phyloP scores from a whole-genome alignment of 208 protist species.

The Wallacemonas sp. region DNA sequence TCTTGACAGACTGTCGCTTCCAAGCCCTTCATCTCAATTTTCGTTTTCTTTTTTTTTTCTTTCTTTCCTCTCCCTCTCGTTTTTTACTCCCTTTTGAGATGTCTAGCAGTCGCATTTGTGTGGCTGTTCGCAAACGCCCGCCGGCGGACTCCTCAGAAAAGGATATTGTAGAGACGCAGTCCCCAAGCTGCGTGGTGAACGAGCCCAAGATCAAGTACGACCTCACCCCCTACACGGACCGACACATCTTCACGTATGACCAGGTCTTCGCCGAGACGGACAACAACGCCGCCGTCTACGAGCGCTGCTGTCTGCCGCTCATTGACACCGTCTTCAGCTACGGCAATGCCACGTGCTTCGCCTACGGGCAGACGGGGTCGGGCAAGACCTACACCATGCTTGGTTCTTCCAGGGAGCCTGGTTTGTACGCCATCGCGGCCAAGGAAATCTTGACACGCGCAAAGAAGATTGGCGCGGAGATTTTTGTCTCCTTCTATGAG shows the following conservation, averaged over 20 bases:
- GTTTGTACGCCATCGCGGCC: slow-evolving; percentile 95
- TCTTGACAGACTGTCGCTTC: not conserved
- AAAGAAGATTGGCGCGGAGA: slow-evolving; percentile 50
- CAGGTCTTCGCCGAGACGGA: slow-evolving; percentile 91
- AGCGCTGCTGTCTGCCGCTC: slow-evolving; percentile 91
- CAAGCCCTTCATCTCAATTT: not conserved
- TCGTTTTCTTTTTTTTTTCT: slow-evolving; percentile 3
- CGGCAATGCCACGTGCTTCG: slow-evolving; percentile 97
- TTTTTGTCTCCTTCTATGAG: slow-evolving; percentile 95
- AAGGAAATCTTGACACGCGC: slow-evolving; percentile 93
- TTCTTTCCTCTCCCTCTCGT: slow-evolving; percentile 11
- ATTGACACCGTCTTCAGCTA: slow-evolving; percentile 96
- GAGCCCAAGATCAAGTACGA: slow-evolving; percentile 96
- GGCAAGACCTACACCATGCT: slow-evolving; percentile 96
- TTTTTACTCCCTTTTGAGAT: slow-evolving; percentile 26
- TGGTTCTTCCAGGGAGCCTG: slow-evolving; percentile 79
- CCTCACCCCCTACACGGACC: slow-evolving; percentile 95
- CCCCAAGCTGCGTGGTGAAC: slow-evolving; percentile 79
- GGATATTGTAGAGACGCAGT: slow-evolving; percentile 86
- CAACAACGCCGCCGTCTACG: slow-evolving; percentile 94
- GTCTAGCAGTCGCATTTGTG: slow-evolving; percentile 84
- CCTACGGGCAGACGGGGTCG: slow-evolving; percentile 97
- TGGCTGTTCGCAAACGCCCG: slow-evolving; percentile 91
- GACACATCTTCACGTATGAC: slow-evolving; percentile 97
- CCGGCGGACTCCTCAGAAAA: slow-evolving; percentile 58